These are phyloP conservation scores for Paragyromitra xinjiangensis DNA, from an alignment of 495 filamentous ascomycete genomes.

Conservation along the genomic window DNA sequence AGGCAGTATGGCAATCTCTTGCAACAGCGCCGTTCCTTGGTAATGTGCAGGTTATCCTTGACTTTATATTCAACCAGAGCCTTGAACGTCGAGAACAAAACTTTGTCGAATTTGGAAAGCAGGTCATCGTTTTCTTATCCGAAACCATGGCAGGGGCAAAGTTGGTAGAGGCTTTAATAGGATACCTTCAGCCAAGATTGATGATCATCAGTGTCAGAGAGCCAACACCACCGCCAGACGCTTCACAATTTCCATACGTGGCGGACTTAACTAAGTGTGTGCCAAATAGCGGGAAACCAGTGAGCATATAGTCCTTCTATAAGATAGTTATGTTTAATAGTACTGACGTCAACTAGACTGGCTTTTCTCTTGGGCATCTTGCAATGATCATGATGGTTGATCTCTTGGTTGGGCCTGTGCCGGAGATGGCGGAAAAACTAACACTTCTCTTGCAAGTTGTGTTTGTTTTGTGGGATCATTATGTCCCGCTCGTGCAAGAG, in stretches of 20 bases:
- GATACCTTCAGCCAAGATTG: constrained; percentile 61
- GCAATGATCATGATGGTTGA: constrained; percentile 94
- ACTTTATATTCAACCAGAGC: constrained; percentile 94
- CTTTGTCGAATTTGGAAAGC: constrained; percentile 96
- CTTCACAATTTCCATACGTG: constrained; percentile 80
- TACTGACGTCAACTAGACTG: constrained; percentile 62
- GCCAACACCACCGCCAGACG: constrained; percentile 75
- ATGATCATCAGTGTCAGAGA: constrained; percentile 71
- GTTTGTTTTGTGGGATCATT: constrained; percentile 95
- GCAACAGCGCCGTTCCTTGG: constrained; percentile 91
- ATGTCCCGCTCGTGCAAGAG: constrained; percentile 93
- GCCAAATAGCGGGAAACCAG: constrained; percentile 88
- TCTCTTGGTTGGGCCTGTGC: constrained; percentile 90
- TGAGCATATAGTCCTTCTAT: constrained; percentile 51
- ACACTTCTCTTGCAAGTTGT: constrained; percentile 89
- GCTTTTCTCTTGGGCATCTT: constrained; percentile 90
- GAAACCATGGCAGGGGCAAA: constrained; percentile 89
- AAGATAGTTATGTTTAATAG: constrained; percentile 26
- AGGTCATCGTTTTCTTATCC: constrained; percentile 94
- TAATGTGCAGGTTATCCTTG: constrained; percentile 93
- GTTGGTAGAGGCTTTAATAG: constrained; percentile 84
- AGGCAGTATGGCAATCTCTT: constrained; percentile 95
- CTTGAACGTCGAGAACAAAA: constrained; percentile 94
- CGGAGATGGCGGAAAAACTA: constrained; percentile 76
- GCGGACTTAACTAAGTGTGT: constrained; percentile 82